Percentiles rank a stretch among this genome's conserved stretches.
These are phyloP conservation scores for Tetradesmus obliquus DNA, from an alignment of 139 green algal species.

Conservation along the genomic window DNA sequence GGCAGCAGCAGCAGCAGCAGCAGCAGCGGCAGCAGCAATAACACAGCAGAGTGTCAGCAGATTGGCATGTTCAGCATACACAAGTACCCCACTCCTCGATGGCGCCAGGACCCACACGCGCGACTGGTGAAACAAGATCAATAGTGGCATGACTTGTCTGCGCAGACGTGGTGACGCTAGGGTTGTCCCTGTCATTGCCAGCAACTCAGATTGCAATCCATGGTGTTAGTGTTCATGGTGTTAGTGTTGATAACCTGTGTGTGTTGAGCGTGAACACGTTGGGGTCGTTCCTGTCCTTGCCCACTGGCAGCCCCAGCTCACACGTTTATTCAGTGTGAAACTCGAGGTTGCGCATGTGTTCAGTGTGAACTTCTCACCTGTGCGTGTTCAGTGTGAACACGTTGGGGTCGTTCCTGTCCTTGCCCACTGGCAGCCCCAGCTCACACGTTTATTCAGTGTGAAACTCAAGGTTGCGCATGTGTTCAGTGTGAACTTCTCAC, in stretches of 20 bases:
- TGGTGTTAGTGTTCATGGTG: neutral
- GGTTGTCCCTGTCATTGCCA: conserved; percentile 51
- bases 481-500: neutral
- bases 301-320: conserved; percentile 16
- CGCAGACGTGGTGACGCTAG: neutral
- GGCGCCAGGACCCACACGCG: no score
- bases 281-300: conserved; percentile 50
- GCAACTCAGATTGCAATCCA: neutral
- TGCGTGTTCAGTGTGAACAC: conserved; percentile 37
- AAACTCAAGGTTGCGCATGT: no score
- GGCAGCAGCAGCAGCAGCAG: conserved; percentile 38
- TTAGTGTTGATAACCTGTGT: conserved; percentile 3
- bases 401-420: conserved; percentile 44
- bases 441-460: no score
- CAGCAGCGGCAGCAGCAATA: neutral
- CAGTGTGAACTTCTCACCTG: neutral
- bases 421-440: conserved; percentile 43
- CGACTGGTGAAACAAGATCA: no score
- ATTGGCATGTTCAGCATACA: neutral
- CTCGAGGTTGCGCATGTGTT: no score
- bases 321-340: no score
- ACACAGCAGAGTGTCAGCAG: no score
- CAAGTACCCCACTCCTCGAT: no score
- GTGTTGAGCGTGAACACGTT: conserved; percentile 24
- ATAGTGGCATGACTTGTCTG: no score